Evolutionary conservation across 2,329 filamentous ascomycete genomes (phyloP), one percentile per base, ranked within the genome.

Genomic region (Phyllosticta capitalensis): DNA sequence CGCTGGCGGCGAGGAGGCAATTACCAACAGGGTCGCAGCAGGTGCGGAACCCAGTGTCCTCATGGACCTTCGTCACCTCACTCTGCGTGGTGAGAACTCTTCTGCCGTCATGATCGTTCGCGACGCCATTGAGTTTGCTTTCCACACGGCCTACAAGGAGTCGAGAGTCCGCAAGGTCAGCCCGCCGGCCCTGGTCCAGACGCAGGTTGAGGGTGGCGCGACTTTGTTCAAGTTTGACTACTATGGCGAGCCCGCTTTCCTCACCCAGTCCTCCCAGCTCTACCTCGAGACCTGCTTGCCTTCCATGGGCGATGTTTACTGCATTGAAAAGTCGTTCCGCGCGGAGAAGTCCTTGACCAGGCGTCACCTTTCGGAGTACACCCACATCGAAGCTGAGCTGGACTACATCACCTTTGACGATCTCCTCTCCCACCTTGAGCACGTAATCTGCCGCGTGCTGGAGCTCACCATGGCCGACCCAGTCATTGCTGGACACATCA

Each of bases 301-400:
- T 10, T 90, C 88, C 56, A 81, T 97, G 68, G 94, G 94, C 66
- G 90, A 96, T 72, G 91, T 96, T 57, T 99, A 95, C 82, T 97
- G 92, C 72, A 92, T 99, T 68, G 92, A 96, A 75, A 96, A 96
- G 75, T 97, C 92, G 1, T 99, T 99, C 86, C 92, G 94, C 63
- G 94, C 94, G 14, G 94, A 99, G 76, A 96, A 96, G 78, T 92
- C 88, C 6, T 81, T 97, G 61, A 99, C 94, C 55, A 88, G 94
- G 63, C 89, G 94, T 69, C 94, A 99, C 73, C 78, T 99, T 68
- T 89, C 90, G 54, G 94, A 99, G 76, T 99, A 96, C 79, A 95
- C 92, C 1, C 94, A 99, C 78, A 83, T 99, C 66, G 94, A 99
- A 77, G 92, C 87, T 61, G 94, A 99, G 75, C 82, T 99, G 62